Conservation (phyloP, 257 asterid genomes). For the Thymus mandschuricus region DNA sequence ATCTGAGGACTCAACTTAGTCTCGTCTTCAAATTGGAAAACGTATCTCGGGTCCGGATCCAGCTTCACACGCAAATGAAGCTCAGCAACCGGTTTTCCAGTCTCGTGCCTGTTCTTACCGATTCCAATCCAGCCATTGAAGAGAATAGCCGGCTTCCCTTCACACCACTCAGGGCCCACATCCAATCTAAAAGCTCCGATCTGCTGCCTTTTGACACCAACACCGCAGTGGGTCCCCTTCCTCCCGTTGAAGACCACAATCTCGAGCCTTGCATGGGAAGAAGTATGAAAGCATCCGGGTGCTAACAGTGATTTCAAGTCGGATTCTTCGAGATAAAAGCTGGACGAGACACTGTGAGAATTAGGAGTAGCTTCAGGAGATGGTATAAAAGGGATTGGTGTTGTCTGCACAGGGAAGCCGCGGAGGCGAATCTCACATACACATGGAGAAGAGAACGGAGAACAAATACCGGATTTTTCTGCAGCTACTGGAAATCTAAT, state of each 20-base stretch:
- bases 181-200: constrained; percentile 76
- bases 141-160: constrained; percentile 77
- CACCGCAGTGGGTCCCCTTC: constrained; percentile 86
- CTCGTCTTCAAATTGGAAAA: constrained; percentile 89
- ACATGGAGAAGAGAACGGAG: constrained; percentile 69
- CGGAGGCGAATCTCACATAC: constrained; percentile 91
- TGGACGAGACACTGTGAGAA: constrained; percentile 65
- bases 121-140: constrained; percentile 92
- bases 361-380: constrained; percentile 72
- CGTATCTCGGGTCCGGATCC: constrained; percentile 95
- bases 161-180: constrained; percentile 91
- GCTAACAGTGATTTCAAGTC: constrained; percentile 72
- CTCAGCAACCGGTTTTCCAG: constrained; percentile 72
- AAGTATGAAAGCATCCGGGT: constrained; percentile 75
- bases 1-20: constrained; percentile 81
- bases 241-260: constrained; percentile 77
- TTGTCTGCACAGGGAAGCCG: constrained; percentile 96
- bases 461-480: constrained; percentile 53
- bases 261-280: constrained; percentile 75
- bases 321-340: constrained; percentile 89
- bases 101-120: constrained; percentile 75
- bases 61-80: constrained; percentile 87
- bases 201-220: constrained; percentile 75
- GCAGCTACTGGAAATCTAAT: constrained; percentile 62
- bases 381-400: constrained; percentile 67